Base-by-base conservation (phyloP, 495 filamentous ascomycete species). In the Hyaloscypha variabilis region DNA sequence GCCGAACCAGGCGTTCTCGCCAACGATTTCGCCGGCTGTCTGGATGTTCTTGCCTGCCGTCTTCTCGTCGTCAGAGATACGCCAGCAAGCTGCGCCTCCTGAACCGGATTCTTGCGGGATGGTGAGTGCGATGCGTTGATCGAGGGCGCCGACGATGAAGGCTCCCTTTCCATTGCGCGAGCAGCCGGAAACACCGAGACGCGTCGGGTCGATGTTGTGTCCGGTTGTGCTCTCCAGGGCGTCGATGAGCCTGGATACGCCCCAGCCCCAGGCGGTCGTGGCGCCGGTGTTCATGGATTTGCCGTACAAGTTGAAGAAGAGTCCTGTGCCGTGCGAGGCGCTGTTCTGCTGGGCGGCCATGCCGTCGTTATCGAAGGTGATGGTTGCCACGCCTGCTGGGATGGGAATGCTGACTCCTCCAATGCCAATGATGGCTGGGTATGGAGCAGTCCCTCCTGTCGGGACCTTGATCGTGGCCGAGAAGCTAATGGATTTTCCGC, bases 151-250 rank as follows among this genome's bases (percentile, higher is more conserved):
- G 42, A 78, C 82, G 21, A 84, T 67, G 60, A 85, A 77, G 51
- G 82, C 81, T 36, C 82, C 82, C 73, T 85, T 84, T 36, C 82
- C 82, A 70, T 85, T 84, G 42, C 82, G 78, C 29, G 79, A 82
- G 70, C 82, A 85, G 11, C 82, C 82, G 3, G 80, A 82, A 21
- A 83, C 81, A 54, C 79, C 82, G 49, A 84, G 72, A 19, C 77
- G 74, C 54, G 66, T 75, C 29, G 79, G 70, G 69, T 85, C 79
- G 66, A 84, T 84, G 50, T 75, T 75, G 21, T 78, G 76, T 49
- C 69, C 68, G 6, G 72, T 72, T 10, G 74, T 60, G 28, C 72
- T 75, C 76, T 83, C 81, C 24, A 85, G 76, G 0, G 75, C 81
- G 71, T 85, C 82, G 68, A 85, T 81, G 61, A 84, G 75, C 10